Evolutionary conservation across 2,329 filamentous ascomycete species (phyloP).

Genomic region (Akanthomyces lecanii): DNA sequence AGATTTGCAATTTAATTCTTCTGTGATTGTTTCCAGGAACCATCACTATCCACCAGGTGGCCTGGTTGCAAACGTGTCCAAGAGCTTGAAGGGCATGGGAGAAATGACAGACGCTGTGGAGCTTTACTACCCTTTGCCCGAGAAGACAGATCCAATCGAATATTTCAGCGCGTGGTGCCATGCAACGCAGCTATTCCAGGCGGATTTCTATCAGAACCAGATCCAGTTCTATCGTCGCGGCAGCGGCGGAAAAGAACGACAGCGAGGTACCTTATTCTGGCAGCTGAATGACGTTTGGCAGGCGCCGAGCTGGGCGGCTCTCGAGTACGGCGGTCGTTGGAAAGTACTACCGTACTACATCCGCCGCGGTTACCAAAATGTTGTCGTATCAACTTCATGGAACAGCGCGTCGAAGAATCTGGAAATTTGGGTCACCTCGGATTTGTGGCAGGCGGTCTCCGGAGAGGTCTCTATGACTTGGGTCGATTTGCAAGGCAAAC

Average conservation of each 20-base stretch:
- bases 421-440: slow-evolving; percentile 36
- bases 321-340: slow-evolving; percentile 60
- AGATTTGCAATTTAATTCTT: slow-evolving; percentile 16
- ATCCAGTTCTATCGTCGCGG: slow-evolving; percentile 11
- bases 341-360: slow-evolving; percentile 57
- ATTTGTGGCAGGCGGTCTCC: slow-evolving; percentile 18
- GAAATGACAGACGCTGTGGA: slow-evolving; percentile 57
- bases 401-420: slow-evolving; percentile 35
- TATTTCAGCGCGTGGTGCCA: slow-evolving; percentile 61
- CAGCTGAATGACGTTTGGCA: slow-evolving; percentile 64
- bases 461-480: slow-evolving; percentile 17
- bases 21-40: slow-evolving; percentile 32
- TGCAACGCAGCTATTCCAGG: slow-evolving; percentile 61
- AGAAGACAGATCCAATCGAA: slow-evolving; percentile 47
- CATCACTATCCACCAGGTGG: slow-evolving; percentile 44
- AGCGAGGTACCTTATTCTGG: slow-evolving; percentile 60
- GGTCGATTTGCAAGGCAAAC: slow-evolving; percentile 15
- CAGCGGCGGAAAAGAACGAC: slow-evolving; percentile 46
- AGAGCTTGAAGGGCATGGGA: slow-evolving; percentile 36
- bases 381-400: slow-evolving; percentile 47
- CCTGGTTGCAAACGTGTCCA: background rate
- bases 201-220: slow-evolving; percentile 7
- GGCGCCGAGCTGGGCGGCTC: slow-evolving; percentile 59
- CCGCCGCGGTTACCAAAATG: slow-evolving; percentile 52
- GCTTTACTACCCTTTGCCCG: slow-evolving; percentile 52